A percentile compares a stretch with the other conserved stretches of the same genome.
Conservation (phyloP, 1,139 yeast species). For the Tardiomyces depauwii region DNA sequence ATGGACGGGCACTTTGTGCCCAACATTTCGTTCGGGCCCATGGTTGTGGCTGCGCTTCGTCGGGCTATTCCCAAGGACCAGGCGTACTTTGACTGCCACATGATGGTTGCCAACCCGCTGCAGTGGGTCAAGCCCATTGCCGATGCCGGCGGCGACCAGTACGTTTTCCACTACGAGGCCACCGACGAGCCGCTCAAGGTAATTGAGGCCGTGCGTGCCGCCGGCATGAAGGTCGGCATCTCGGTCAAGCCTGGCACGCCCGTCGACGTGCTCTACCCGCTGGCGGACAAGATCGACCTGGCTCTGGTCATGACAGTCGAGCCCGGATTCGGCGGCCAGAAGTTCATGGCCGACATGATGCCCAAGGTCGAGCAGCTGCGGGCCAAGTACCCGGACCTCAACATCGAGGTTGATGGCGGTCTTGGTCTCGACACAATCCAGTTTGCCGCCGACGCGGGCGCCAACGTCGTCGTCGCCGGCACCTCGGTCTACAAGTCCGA, state of each 20-base stretch:
- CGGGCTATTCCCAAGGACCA: slow-evolving; percentile 58
- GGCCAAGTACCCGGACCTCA: slow-evolving; percentile 58
- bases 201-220: slow-evolving; percentile 60
- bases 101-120: slow-evolving; percentile 96
- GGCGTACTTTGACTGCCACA: slow-evolving; percentile 93
- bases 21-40: slow-evolving; percentile 88
- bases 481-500: slow-evolving; percentile 82
- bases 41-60: slow-evolving; percentile 73
- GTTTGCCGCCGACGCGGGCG: slow-evolving; percentile 87
- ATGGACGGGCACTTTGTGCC: slow-evolving; percentile 99
- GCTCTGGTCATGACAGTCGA: slow-evolving; percentile 96
- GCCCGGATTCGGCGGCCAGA: slow-evolving; percentile 98
- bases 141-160: slow-evolving; percentile 91
- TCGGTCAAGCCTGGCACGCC: slow-evolving; percentile 93
- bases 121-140: slow-evolving; percentile 93
- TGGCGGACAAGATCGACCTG: slow-evolving; percentile 78
- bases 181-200: slow-evolving; percentile 68
- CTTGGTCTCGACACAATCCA: slow-evolving; percentile 75
- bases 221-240: slow-evolving; percentile 91
- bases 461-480: slow-evolving; percentile 97
- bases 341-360: slow-evolving; percentile 94
- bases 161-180: slow-evolving; percentile 93
- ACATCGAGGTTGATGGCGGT: slow-evolving; percentile 97
- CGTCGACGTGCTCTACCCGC: slow-evolving; percentile 68
- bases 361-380: slow-evolving; percentile 79